Percentiles rank a stretch among this genome's conserved stretches.
phyloP scores from a whole-genome alignment of 1,284 basidiomycete species.

The Ganoderma leucocontextum region DNA sequence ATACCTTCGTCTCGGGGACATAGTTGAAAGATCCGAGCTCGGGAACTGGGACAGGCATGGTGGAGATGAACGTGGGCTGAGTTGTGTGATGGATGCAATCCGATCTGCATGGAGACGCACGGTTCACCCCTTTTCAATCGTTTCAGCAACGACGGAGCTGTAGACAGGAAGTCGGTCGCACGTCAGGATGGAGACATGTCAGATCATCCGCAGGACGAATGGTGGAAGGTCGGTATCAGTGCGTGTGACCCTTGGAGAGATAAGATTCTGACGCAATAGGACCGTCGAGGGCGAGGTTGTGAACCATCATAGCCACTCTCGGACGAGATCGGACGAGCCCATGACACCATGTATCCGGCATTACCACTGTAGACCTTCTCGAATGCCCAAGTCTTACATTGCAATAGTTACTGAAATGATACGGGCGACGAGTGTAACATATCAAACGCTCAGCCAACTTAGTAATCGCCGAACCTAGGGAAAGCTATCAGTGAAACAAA shows the following conservation, averaged over 20 bases:
- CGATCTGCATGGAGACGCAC: background rate
- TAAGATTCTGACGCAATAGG: conserved; percentile 7
- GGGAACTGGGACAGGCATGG: conserved; percentile 49
- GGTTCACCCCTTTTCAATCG: conserved; percentile 29
- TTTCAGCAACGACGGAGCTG: conserved; percentile 9
- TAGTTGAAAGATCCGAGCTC: conserved; percentile 53
- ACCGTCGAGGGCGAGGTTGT: background rate
- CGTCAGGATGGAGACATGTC: conserved; percentile 24
- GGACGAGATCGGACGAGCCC: too few relatives aligned
- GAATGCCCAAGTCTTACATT: too few relatives aligned
- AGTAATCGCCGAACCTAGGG: conserved; percentile 36
- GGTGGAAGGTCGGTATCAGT: conserved; percentile 15
- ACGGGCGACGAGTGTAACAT: too few relatives aligned
- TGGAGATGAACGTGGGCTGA: conserved; percentile 2
- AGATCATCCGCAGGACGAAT: conserved; percentile 23
- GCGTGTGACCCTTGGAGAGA: conserved; percentile 22
- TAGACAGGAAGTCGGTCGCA: conserved; percentile 15
- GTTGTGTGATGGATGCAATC: background rate
- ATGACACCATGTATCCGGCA: background rate
- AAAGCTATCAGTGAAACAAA: background rate
- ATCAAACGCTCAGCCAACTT: background rate
- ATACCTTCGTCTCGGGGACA: conserved; percentile 57
- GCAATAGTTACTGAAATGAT: too few relatives aligned
- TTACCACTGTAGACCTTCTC: too few relatives aligned
- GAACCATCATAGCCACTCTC: background rate